These are phyloP conservation scores for Nepenthes gracilis DNA, from an alignment of 148 eudicot genomes.

Conservation along the genomic window DNA sequence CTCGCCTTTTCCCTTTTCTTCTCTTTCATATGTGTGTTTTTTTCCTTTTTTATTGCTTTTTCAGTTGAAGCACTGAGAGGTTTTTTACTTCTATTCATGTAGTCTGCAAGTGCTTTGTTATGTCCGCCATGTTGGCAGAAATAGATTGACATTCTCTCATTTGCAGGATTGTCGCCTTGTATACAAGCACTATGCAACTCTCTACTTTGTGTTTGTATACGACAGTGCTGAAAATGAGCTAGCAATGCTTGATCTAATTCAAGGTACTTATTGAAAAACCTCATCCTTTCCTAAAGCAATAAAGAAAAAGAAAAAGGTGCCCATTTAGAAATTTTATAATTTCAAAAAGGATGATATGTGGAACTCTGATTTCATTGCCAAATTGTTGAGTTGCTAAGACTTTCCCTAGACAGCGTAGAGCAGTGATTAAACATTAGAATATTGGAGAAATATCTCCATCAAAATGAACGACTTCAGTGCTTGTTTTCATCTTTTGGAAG, in stretches of 20 bases:
- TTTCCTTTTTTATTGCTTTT: too few species aligned
- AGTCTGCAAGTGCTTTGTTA: background rate
- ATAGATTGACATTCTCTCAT: slow-evolving; percentile 6
- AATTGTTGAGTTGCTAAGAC: too few species aligned
- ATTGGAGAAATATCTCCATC: too few species aligned
- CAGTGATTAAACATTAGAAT: too few species aligned
- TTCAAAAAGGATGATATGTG: too few species aligned
- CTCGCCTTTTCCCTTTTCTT: too few species aligned
- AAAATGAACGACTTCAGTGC: too few species aligned
- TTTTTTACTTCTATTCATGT: background rate
- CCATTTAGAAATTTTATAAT: background rate
- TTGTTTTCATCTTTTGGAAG: too few species aligned
- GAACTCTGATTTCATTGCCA: too few species aligned
- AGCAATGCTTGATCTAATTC: slow-evolving; percentile 92
- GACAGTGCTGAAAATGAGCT: slow-evolving; percentile 87
- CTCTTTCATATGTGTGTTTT: too few species aligned
- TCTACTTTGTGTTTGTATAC: slow-evolving; percentile 75
- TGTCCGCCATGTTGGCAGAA: background rate
- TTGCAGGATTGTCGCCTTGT: slow-evolving; percentile 84
- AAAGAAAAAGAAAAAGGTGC: background rate
- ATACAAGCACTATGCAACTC: slow-evolving; percentile 80
- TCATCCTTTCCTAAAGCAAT: background rate
- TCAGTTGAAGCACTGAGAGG: too few species aligned
- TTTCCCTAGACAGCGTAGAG: too few species aligned
- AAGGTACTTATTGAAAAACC: slow-evolving; percentile 43